A percentile compares a stretch with the other conserved stretches of the same genome.
Evolutionary conservation across 2,329 filamentous ascomycete species (phyloP).

Genomic region (Cladosporium oxysporum): DNA sequence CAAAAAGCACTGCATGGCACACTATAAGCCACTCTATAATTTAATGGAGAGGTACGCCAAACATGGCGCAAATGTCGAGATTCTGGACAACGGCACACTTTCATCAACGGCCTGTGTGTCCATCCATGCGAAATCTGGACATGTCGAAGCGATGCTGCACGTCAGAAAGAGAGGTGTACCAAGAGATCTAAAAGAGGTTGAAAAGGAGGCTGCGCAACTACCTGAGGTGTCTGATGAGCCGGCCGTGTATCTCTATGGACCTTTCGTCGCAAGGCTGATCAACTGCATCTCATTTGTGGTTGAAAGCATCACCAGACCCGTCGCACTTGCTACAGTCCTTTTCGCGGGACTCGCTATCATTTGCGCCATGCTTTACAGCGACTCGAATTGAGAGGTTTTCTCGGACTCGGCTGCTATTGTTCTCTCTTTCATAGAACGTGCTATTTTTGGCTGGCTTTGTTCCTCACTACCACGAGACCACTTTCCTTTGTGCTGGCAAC

Average conservation of each 20-base stretch:
- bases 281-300: background rate
- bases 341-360: background rate
- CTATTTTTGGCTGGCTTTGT: slow-evolving; percentile 11
- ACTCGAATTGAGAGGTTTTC: background rate
- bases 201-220: slow-evolving; percentile 21
- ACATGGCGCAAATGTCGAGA: slow-evolving; percentile 29
- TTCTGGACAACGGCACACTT: slow-evolving; percentile 35
- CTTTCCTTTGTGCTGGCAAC: background rate
- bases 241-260: background rate
- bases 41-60: slow-evolving; percentile 29
- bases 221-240: background rate
- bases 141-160: slow-evolving; percentile 24
- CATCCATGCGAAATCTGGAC: slow-evolving; percentile 28
- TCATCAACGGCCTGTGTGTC: slow-evolving; percentile 35
- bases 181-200: slow-evolving; percentile 24
- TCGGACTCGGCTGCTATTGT: background rate
- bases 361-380: background rate
- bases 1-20: slow-evolving; percentile 31
- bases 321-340: background rate
- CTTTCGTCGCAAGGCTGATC: background rate
- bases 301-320: background rate
- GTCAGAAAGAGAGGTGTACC: slow-evolving; percentile 26
- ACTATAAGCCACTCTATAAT: slow-evolving; percentile 27
- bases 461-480: background rate
- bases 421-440: background rate